Evolutionary conservation across 2,329 filamentous ascomycete genomes (phyloP).

Genomic region (Nectriaceae sp.): DNA sequence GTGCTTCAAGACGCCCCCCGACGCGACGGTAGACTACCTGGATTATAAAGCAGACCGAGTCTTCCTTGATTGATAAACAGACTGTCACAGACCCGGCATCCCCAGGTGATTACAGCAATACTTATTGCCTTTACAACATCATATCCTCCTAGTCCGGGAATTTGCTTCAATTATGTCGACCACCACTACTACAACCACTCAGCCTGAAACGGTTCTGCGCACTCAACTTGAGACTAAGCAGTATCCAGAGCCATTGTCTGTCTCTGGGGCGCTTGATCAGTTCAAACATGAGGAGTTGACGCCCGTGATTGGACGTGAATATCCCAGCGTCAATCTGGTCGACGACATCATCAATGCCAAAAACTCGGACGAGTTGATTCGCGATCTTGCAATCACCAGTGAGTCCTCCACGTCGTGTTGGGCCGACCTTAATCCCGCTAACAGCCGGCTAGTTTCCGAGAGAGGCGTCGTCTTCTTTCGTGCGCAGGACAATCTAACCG

Average conservation of each 20-base stretch:
- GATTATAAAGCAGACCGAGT: too few species aligned
- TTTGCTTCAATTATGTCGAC: conserved; percentile 3
- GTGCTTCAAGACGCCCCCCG: too few species aligned
- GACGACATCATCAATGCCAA: conserved; percentile 61
- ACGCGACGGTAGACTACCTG: too few species aligned
- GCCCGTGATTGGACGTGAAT: conserved; percentile 64
- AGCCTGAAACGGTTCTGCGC: not conserved
- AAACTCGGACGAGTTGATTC: conserved; percentile 63
- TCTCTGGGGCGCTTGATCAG: conserved; percentile 11
- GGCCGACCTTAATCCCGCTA: too few species aligned
- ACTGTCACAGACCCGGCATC: too few species aligned
- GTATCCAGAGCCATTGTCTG: conserved; percentile 5
- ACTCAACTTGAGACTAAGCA: conserved; percentile 4
- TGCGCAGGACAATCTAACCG: conserved; percentile 60
- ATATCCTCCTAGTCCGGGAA: too few species aligned
- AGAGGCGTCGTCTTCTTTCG: conserved; percentile 73
- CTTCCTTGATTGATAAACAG: too few species aligned
- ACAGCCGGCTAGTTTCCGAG: conserved; percentile 68
- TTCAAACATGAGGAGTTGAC: conserved; percentile 42
- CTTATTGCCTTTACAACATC: too few species aligned
- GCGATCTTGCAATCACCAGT: conserved; percentile 70
- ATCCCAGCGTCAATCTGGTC: conserved; percentile 55
- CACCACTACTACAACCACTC: not conserved
- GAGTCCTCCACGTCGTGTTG: conserved; percentile 47
- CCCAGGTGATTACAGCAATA: too few species aligned